Conservation (phyloP, 345 rosid genomes). For the Hibiscus trionum region DNA sequence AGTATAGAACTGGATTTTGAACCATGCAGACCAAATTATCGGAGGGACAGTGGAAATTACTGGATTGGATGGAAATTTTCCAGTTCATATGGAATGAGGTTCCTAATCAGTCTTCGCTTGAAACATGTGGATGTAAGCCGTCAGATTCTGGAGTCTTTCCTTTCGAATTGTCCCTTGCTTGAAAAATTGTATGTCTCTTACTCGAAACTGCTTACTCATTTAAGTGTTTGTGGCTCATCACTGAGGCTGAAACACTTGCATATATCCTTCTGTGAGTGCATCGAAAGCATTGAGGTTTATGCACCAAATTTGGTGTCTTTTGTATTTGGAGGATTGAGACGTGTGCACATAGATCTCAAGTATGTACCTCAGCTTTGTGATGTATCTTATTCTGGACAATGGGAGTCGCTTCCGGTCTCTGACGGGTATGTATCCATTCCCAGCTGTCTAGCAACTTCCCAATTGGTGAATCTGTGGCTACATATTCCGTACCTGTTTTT, state of each 20-base stretch:
- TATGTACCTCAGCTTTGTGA: too few relatives aligned
- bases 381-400: too few relatives aligned
- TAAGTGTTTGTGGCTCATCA: neutral
- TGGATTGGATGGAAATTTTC: neutral
- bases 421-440: too few relatives aligned
- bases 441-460: too few relatives aligned
- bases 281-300: neutral
- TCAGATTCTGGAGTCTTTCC: neutral
- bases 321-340: slow-evolving; percentile 16
- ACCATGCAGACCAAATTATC: too few relatives aligned
- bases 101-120: neutral
- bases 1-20: neutral
- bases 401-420: too few relatives aligned
- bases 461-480: too few relatives aligned
- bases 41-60: neutral
- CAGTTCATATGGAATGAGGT: neutral
- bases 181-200: neutral
- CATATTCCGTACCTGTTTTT: slow-evolving; percentile 26
- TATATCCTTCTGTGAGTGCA: neutral
- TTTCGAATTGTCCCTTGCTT: neutral
- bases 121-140: neutral
- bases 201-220: neutral
- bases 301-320: neutral
- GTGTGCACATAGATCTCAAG: too few relatives aligned
- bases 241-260: neutral